Evolutionary conservation across 2,329 filamentous ascomycete genomes (phyloP).

Genomic region (Kalaharituber pfeilii): DNA sequence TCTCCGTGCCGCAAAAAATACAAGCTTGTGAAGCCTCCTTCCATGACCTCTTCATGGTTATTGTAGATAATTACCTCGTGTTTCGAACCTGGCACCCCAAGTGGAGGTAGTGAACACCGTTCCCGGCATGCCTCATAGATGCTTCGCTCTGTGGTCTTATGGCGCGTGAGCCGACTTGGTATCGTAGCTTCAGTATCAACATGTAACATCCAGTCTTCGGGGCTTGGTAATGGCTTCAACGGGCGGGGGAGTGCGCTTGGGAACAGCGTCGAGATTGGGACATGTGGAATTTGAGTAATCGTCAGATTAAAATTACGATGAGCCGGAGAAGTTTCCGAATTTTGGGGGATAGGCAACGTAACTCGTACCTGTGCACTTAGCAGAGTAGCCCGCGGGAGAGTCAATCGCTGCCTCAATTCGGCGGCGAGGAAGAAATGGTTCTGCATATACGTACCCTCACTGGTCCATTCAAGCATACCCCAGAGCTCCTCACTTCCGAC

Average conservation of each 20-base stretch:
- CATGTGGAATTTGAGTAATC: not conserved
- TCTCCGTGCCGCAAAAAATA: constrained; percentile 56
- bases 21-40: constrained; percentile 65
- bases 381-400: too few relatives aligned
- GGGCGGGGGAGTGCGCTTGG: constrained; percentile 2
- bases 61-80: constrained; percentile 66
- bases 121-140: constrained; percentile 54
- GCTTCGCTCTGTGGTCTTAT: constrained; percentile 63
- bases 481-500: not conserved
- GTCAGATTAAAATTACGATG: not conserved
- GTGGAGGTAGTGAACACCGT: constrained; percentile 25
- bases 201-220: constrained; percentile 27
- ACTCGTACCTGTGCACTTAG: not conserved
- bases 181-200: constrained; percentile 37
- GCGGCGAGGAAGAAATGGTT: not conserved
- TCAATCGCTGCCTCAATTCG: not conserved
- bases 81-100: constrained; percentile 13
- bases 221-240: not conserved
- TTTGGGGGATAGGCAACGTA: not conserved
- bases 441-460: not conserved
- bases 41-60: constrained; percentile 47
- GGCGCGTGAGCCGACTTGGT: constrained; percentile 52
- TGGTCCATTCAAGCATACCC: not conserved
- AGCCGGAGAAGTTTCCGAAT: not conserved
- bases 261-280: constrained; percentile 3